Evolutionary conservation across 2,329 filamentous ascomycete genomes (phyloP).

Genomic region (Colletotrichum brevisporum): DNA sequence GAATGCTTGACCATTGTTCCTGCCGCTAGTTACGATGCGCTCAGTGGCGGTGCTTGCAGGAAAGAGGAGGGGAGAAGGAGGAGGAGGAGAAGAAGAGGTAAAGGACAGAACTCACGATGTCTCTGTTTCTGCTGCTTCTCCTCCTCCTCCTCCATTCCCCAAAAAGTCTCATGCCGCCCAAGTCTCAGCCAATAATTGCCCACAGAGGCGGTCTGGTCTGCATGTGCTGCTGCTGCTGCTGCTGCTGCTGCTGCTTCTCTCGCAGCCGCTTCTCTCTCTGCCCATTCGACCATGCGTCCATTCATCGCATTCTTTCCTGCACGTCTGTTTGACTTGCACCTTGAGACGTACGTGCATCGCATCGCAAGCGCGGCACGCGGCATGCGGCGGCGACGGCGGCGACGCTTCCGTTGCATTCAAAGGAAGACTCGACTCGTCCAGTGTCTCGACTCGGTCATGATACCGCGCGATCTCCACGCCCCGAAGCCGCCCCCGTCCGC

Average conservation of each 20-base stretch:
- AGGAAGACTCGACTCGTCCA: conserved; percentile 27
- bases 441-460: conserved; percentile 34
- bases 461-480: conserved; percentile 31
- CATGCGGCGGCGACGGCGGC: conserved; percentile 8
- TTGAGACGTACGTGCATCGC: conserved; percentile 27
- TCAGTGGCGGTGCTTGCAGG: no score
- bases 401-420: conserved; percentile 24
- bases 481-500: conserved; percentile 20
- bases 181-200: conserved; percentile 30
- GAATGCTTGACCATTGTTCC: neutral
- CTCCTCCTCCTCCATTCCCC: conserved; percentile 5
- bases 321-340: conserved; percentile 39
- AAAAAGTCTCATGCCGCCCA: conserved; percentile 25
- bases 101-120: conserved; percentile 32
- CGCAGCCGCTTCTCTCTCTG: conserved; percentile 13
- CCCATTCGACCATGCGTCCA: conserved; percentile 20
- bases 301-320: conserved; percentile 36
- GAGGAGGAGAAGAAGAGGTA: neutral
- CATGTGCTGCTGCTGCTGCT: conserved; percentile 20
- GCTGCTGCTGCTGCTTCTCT: conserved; percentile 33
- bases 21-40: neutral
- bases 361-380: conserved; percentile 36
- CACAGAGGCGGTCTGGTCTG: conserved; percentile 27
- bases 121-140: conserved; percentile 9
- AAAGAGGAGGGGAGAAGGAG: neutral